phyloP scores from a whole-genome alignment of 2,329 filamentous ascomycete species.

The Tolypocladium guangdongense region DNA sequence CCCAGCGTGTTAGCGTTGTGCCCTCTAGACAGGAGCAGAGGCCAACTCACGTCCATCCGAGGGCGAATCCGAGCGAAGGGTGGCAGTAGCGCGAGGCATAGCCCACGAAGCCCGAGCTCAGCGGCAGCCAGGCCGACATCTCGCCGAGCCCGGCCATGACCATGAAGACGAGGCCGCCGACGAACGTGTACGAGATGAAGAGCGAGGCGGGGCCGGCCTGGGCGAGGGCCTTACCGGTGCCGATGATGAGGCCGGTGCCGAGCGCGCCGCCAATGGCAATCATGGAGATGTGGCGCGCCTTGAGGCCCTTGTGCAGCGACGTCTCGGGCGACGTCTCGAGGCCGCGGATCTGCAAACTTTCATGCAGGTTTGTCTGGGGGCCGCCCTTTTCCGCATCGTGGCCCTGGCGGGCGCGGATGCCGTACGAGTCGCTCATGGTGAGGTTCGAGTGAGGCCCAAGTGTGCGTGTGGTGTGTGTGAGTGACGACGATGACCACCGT shows the following conservation, averaged over 20 bases:
- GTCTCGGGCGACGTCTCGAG: slow-evolving; percentile 38
- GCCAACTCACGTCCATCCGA: slow-evolving; percentile 55
- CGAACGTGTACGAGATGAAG: slow-evolving; percentile 58
- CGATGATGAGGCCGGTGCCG: slow-evolving; percentile 64
- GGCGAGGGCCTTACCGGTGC: slow-evolving; percentile 45
- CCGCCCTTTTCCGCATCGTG: slow-evolving; percentile 11
- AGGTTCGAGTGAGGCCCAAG: not conserved
- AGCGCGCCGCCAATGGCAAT: slow-evolving; percentile 66
- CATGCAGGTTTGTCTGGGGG: slow-evolving; percentile 2
- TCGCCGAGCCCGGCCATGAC: slow-evolving; percentile 76
- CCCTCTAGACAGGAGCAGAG: not conserved
- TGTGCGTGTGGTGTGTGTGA: not conserved
- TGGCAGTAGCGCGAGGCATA: slow-evolving; percentile 73
- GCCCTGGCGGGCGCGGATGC: slow-evolving; percentile 8
- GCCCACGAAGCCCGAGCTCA: slow-evolving; percentile 69
- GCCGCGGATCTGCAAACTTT: slow-evolving; percentile 29
- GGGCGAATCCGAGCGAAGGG: slow-evolving; percentile 67
- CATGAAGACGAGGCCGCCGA: slow-evolving; percentile 64
- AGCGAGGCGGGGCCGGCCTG: slow-evolving; percentile 52
- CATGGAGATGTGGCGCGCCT: slow-evolving; percentile 45
- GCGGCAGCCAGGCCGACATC: slow-evolving; percentile 74
- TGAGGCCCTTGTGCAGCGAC: slow-evolving; percentile 39
- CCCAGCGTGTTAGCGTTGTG: not conserved
- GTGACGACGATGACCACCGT: not conserved
- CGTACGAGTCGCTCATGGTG: slow-evolving; percentile 5